phyloP scores from a whole-genome alignment of 176 grass and related monocot genomes.

The Bothriochloa decipiens region DNA sequence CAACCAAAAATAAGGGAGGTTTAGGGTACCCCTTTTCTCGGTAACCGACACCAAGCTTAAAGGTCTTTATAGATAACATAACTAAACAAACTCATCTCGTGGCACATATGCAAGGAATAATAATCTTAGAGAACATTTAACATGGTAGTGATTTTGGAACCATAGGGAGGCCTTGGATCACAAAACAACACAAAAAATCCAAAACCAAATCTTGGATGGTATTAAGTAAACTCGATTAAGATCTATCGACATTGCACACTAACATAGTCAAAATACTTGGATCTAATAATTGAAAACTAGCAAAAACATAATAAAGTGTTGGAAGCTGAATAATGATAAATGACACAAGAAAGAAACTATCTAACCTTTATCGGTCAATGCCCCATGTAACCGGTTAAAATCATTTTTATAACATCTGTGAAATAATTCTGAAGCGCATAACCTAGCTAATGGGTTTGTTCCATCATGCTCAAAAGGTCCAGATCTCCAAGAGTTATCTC shows the following conservation, averaged over 20 bases:
- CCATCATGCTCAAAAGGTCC: constrained; percentile 75
- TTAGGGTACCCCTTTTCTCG: no score
- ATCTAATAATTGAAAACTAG: constrained; percentile 20
- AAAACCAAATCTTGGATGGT: constrained; percentile 1
- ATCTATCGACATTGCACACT: background rate
- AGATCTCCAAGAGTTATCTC: constrained; percentile 69
- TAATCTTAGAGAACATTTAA: background rate
- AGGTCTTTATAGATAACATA: background rate
- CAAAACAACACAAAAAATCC: background rate
- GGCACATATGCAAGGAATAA: background rate
- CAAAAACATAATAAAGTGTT: background rate
- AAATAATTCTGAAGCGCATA: constrained; percentile 67
- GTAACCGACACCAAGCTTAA: no score
- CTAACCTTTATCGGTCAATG: constrained; percentile 82
- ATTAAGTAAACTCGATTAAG: background rate
- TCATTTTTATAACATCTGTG: constrained; percentile 65
- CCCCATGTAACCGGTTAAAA: constrained; percentile 65
- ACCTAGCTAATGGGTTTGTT: constrained; percentile 61
- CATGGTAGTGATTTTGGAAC: background rate
- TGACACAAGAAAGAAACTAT: constrained; percentile 21
- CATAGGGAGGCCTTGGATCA: background rate
- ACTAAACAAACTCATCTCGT: background rate
- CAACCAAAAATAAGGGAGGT: no score
- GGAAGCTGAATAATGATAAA: constrained; percentile 25
- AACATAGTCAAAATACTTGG: background rate